A percentile compares a stretch with the other conserved stretches of the same genome.
Evolutionary conservation across 129 eudicot genomes (phyloP).

Genomic region (Helianthus tuberosus): DNA sequence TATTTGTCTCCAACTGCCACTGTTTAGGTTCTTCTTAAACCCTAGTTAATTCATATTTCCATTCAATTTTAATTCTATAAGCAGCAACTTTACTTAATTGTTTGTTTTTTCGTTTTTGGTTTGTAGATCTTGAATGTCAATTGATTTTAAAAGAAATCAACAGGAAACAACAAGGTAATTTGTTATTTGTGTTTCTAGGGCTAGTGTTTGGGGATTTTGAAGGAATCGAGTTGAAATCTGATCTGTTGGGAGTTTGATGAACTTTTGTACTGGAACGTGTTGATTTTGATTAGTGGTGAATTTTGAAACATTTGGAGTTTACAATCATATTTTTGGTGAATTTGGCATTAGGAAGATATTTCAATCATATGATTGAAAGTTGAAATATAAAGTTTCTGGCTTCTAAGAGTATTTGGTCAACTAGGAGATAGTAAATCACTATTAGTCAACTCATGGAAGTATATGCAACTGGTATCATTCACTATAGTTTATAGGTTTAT

Average conservation of each 20-base stretch:
- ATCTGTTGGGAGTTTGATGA: too few species aligned
- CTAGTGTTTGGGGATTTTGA: neutral
- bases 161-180: slow-evolving; percentile 81
- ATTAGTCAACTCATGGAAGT: too few species aligned
- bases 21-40: too few species aligned
- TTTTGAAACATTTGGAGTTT: slow-evolving; percentile 1
- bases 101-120: neutral
- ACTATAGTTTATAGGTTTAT: too few species aligned
- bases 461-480: neutral
- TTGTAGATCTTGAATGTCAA: slow-evolving; percentile 77
- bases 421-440: too few species aligned
- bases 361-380: neutral
- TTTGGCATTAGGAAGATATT: neutral
- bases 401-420: slow-evolving; percentile 1
- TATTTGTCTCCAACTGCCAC: too few species aligned
- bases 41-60: too few species aligned
- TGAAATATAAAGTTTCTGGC: neutral
- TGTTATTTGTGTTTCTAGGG: neutral
- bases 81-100: too few species aligned
- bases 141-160: slow-evolving; percentile 74
- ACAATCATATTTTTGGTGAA: neutral
- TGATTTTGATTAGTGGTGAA: neutral
- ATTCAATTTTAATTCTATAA: too few species aligned
- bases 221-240: neutral
- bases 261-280: neutral